Evolutionary conservation across 2,329 filamentous ascomycete genomes (phyloP), one percentile per base, ranked within the genome.

Genomic region (Cadophora sp.): DNA sequence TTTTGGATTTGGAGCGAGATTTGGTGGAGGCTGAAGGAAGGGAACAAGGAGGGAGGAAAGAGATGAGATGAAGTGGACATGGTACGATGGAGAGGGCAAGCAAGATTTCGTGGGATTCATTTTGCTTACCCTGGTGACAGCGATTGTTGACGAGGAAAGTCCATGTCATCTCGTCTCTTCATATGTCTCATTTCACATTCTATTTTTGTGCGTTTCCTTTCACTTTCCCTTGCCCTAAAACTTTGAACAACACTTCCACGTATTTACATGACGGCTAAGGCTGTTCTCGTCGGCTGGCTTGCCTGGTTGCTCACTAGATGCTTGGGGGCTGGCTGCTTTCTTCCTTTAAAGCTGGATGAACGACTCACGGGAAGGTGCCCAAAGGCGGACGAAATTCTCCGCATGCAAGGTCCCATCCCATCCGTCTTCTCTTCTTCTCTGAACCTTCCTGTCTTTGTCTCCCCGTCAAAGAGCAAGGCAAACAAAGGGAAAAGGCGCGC

Each of bases 21-120:
- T 40, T 65, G 34, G 34, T 59, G 34, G 53, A 65, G 62, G 24
- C 22, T 48, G 34, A 56, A 19, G 16, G 53, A 56, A 22, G 26
- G 29, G 31, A 29, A 29, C 31, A 56, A 19, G 53, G n/a, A n/a
- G n/a, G 29, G 53, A 34, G 3, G 53, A 37, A 22, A 3, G 53
- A 37, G 26, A 53, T 29, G 50, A 53, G 50, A 19, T 19, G 11
- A 7, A 5, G 43, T 48, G 43, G 43, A 48, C 22, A 8, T 46
- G 43, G 43, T 48, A 3, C 1, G 43, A 22, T 14, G 12, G n/a
- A 6, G 8, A 48, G 43, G 43, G 43, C 43, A 48, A 48, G 43
- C 19, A 48, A 48, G 43, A 48, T 22, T 48, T 48, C 19, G 3
- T 22, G 19, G 43, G 6, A 1, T 22, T 22, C 7, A 8, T 48